Base-by-base conservation (phyloP, 208 protist species). In the Trypanosoma brucei region DNA sequence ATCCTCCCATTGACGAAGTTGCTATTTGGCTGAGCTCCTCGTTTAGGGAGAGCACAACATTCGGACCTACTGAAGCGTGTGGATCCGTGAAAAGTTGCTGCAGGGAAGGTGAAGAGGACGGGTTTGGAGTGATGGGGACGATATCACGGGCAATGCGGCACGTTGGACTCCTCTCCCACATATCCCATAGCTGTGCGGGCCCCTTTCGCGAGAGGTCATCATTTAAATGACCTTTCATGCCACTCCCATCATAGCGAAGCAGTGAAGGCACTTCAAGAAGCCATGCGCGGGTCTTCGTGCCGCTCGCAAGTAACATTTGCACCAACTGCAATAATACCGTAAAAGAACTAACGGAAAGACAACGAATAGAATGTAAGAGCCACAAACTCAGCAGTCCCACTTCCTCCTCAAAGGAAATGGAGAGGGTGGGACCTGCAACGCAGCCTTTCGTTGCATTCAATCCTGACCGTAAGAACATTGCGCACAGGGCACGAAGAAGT, bases 11-110 rank as follows among this genome's bases (percentile, higher is more conserved):
- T 13, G 13, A 58, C 46, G 37, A 42, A 7, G 62, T 8, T 34
- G 73, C 73, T 13, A 79, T 75, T 11, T 48, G 45, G 22, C 59
- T 75, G 4, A 79, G 68, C 45, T 74, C 42, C 38, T 62, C 44
- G 39, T 70, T 35, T 51, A 79, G 40, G 1, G 54, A 45, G 48
- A 49, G 40, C 35, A 74, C 59, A 37, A 46, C 40, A 1, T 11
- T 53, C 58, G 5, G 49, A 55, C 74, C 62, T 37, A 50, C 46
- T 33, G 62, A n/a, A 11, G 37, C 48, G 22, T 46, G 35, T 49
- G n/a, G 30, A 48, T 72, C 66, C 0, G 65, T 53, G 62, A 72
- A 72, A 4, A 45, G 51, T 8, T 55, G 30, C 31, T n/a, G 3
- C 59, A 46, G 0, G 42, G 8, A 46, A 11, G 42, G 42, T 11